Conservation (phyloP, 2,329 filamentous ascomycete genomes). For the Aspergillus sp. region DNA sequence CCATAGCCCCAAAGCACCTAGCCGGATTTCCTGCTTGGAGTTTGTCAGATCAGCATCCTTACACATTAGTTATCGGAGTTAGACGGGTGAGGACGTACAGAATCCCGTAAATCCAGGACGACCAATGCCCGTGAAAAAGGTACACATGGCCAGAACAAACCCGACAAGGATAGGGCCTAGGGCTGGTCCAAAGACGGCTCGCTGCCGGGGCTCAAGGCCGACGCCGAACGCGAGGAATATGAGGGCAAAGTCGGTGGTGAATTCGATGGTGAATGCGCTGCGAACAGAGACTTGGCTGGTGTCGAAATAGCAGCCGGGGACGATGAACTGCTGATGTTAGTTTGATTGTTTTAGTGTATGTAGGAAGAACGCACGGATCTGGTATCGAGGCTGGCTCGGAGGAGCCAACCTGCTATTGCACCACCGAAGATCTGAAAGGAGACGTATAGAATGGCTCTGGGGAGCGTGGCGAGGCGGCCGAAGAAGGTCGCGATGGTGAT, state of each 20-base stretch:
- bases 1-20: conserved; percentile 47
- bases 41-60: neutral
- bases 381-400: conserved; percentile 34
- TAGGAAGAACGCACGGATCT: neutral
- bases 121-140: conserved; percentile 18
- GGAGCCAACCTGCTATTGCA: conserved; percentile 45
- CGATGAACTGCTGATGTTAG: conserved; percentile 21
- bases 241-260: conserved; percentile 46
- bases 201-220: conserved; percentile 55
- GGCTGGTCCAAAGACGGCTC: conserved; percentile 50
- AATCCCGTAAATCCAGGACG: conserved; percentile 45
- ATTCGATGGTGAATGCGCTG: conserved; percentile 51
- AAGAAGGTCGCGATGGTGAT: conserved; percentile 57
- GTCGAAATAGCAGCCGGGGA: conserved; percentile 43
- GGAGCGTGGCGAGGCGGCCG: conserved; percentile 50
- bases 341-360: neutral
- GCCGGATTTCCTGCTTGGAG: conserved; percentile 43
- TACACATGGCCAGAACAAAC: conserved; percentile 34
- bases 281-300: conserved; percentile 33
- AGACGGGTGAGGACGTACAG: conserved; percentile 20
- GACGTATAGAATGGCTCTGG: conserved; percentile 51
- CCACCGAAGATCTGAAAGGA: conserved; percentile 48
- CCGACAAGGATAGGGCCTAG: conserved; percentile 53
- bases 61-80: neutral
- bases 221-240: conserved; percentile 54